Evolutionary conservation across 331 rosid species (phyloP).

Genomic region (Phaseolus coccineus): DNA sequence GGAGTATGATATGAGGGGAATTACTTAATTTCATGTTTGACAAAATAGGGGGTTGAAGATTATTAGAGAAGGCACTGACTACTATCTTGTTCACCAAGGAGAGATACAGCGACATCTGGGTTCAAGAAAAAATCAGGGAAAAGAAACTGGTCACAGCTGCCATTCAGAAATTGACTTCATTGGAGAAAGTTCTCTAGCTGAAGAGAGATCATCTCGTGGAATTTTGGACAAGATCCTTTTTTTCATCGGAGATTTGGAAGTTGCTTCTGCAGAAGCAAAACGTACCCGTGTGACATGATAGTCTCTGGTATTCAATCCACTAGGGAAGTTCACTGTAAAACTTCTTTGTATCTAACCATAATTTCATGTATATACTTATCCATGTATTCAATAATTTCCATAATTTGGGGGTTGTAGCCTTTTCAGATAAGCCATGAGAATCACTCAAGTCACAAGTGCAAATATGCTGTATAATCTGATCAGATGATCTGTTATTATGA

Average conservation of each 20-base stretch:
- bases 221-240: slow-evolving; percentile 79
- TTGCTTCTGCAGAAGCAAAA: slow-evolving; percentile 73
- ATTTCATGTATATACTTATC: slow-evolving; percentile 33
- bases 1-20: slow-evolving; percentile 3
- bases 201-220: slow-evolving; percentile 59
- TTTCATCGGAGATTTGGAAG: slow-evolving; percentile 83
- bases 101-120: slow-evolving; percentile 71
- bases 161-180: slow-evolving; percentile 44
- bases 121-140: slow-evolving; percentile 58
- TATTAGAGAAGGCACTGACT: slow-evolving; percentile 71
- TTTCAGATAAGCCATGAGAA: not conserved
- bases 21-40: slow-evolving; percentile 12
- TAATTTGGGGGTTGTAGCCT: not conserved
- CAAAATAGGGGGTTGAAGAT: slow-evolving; percentile 74
- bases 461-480: not conserved
- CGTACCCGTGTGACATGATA: slow-evolving; percentile 58
- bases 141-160: slow-evolving; percentile 27
- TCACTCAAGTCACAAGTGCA: not conserved
- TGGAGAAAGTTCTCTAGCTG: slow-evolving; percentile 49
- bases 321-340: slow-evolving; percentile 34
- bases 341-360: slow-evolving; percentile 38
- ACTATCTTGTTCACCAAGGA: slow-evolving; percentile 83
- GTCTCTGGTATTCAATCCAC: not conserved
- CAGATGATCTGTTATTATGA: not conserved
- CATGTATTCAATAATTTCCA: slow-evolving; percentile 23